Evolutionary conservation across 495 filamentous ascomycete genomes (phyloP), one percentile per base, ranked within the genome.

Genomic region (Chaetomium tenue): DNA sequence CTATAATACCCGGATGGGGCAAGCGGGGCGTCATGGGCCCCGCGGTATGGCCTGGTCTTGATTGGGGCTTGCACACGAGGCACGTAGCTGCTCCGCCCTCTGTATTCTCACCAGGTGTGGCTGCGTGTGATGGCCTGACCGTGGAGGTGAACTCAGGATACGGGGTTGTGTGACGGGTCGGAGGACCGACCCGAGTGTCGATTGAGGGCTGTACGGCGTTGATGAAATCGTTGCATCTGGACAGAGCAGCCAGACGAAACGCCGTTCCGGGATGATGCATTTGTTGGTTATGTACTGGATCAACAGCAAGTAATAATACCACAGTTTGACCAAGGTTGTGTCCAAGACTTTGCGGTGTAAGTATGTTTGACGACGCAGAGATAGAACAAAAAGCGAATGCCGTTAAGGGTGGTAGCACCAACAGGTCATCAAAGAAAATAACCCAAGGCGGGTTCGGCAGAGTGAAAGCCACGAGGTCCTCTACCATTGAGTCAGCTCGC

Each of bases 1-100:
- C 47, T 56, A 71, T 71, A 71, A 69, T 67, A 60, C 62, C 33
- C 72, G 63, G 70, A 71, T 65, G 68, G 65, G 57, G 40, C 57
- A 57, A 18, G 47, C 6, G 30, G 54, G 57, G 52, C 64, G n/a
- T 26, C 15, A 58, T 53, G 25, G 40, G 40, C 28, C 56, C 64
- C 63, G 47, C 25, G 26, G 56, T 28, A 59, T 60, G 44, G 60
- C 51, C 48, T 15, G 37, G 47, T 30, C 46, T 57, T 66, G 46
- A 64, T 59, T 47, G 37, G 40, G 55, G 52, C n/a, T 18, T 18
- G 20, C 25, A 40, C 18, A 40, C 28, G 42, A 13, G 11, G 56
- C 33, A 7, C 28, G 9, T 3, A 20, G 26, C n/a, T 12, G 12
- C 1, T 11, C 16, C 40, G 26, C 23, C 15, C n/a, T 57, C 61